A percentile compares a stretch with the other conserved stretches of the same genome.
These are phyloP conservation scores for Linderniella brevidens DNA, from an alignment of 257 asterid species.

Conservation along the genomic window DNA sequence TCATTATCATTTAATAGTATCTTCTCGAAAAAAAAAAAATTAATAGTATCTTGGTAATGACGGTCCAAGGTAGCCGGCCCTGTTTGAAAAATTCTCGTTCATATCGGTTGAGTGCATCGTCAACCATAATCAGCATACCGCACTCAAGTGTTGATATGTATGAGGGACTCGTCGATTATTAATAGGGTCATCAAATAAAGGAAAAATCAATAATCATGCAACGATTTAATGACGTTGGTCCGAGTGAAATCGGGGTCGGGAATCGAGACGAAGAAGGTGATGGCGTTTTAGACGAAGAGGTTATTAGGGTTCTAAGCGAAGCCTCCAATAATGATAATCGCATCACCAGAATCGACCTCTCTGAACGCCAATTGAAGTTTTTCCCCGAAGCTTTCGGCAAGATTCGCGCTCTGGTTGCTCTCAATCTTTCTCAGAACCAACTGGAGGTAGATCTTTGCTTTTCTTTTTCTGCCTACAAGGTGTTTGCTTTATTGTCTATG, in stretches of 20 bases:
- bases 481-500: neutral
- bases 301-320: slow-evolving; percentile 20
- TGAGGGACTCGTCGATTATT: no score
- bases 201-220: no score
- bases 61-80: no score
- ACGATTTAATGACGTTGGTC: slow-evolving; percentile 14
- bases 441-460: slow-evolving; percentile 19
- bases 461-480: neutral
- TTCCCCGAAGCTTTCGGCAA: slow-evolving; percentile 35
- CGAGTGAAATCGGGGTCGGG: slow-evolving; percentile 10
- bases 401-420: slow-evolving; percentile 22
- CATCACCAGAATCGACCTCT: slow-evolving; percentile 25
- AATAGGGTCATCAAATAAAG: no score
- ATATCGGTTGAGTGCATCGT: no score
- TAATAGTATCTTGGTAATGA: no score
- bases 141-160: no score
- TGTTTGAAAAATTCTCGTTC: no score
- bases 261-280: neutral
- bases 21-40: no score
- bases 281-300: slow-evolving; percentile 13
- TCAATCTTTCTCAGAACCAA: slow-evolving; percentile 35
- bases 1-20: no score
- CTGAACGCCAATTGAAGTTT: slow-evolving; percentile 29
- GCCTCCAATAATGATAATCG: slow-evolving; percentile 6
- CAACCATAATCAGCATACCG: no score